Conservation (phyloP, 2,329 filamentous ascomycete genomes). For the Fusarium drepaniforme region DNA sequence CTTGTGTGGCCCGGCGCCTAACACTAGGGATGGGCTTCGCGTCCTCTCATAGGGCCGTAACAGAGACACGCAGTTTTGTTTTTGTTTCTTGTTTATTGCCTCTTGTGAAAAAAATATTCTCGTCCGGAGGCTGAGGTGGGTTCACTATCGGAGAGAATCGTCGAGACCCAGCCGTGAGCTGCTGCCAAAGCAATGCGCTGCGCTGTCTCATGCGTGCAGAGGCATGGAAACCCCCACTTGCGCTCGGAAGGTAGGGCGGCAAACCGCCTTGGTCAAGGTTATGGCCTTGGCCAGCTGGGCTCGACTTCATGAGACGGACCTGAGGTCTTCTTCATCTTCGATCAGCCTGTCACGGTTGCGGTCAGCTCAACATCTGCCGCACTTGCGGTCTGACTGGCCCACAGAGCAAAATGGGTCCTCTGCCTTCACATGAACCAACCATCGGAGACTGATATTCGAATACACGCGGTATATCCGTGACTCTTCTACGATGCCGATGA, state of each 20-base stretch:
- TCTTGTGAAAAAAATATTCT: neutral
- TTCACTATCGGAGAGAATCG: neutral
- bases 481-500: conserved; percentile 9
- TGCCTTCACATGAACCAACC: neutral
- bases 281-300: neutral
- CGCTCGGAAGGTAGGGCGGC: neutral
- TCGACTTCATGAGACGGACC: neutral
- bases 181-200: conserved; percentile 5
- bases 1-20: neutral
- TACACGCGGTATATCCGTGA: neutral
- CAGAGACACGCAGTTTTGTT: conserved; percentile 5
- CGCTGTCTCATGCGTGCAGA: conserved; percentile 3
- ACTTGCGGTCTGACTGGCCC: conserved; percentile 3
- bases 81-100: conserved; percentile 6
- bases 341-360: neutral
- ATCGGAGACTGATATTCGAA: neutral
- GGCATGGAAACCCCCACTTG: neutral
- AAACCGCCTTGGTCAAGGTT: neutral
- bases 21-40: neutral
- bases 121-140: neutral
- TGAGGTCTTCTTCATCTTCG: neutral
- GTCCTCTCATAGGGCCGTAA: conserved; percentile 1
- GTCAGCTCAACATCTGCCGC: conserved; percentile 1
- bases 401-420: neutral
- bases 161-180: neutral